phyloP scores from a whole-genome alignment of 495 filamentous ascomycete genomes.

The Penicillium nucicola region DNA sequence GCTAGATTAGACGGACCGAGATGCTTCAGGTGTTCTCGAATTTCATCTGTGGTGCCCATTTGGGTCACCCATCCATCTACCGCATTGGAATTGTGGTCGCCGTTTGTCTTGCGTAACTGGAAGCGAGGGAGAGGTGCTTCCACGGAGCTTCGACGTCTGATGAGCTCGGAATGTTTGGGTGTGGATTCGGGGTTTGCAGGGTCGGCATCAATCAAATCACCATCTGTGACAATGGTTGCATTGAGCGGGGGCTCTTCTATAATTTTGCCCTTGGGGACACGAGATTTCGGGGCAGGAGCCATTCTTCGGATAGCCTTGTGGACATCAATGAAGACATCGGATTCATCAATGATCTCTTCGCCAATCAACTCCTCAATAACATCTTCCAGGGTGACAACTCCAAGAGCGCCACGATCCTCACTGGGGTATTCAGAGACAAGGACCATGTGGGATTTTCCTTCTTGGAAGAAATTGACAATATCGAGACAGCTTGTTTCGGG shows the following conservation, averaged over 20 bases:
- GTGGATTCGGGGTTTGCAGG: constrained; percentile 15
- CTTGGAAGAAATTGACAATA: constrained; percentile 99
- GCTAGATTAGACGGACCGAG: constrained; percentile 92
- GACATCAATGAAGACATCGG: constrained; percentile 94
- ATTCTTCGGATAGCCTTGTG: constrained; percentile 91
- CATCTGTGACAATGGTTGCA: constrained; percentile 22
- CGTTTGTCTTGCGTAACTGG: constrained; percentile 35
- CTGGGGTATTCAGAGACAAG: constrained; percentile 88
- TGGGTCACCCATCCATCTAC: constrained; percentile 33
- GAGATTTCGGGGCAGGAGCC: constrained; percentile 60
- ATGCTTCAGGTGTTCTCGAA: constrained; percentile 81
- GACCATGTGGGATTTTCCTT: constrained; percentile 99
- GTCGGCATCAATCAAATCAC: constrained; percentile 36
- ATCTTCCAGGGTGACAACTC: constrained; percentile 94
- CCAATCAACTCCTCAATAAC: constrained; percentile 98
- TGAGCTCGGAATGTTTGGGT: constrained; percentile 5
- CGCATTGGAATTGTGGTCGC: constrained; percentile 23
- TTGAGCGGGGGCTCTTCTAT: constrained; percentile 45
- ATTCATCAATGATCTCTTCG: constrained; percentile 88
- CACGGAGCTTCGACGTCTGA: constrained; percentile 43
- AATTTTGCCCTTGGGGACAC: constrained; percentile 57
- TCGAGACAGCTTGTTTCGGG: constrained; percentile 95
- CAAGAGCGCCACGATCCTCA: constrained; percentile 81
- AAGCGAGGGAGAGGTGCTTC: constrained; percentile 51
- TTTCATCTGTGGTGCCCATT: constrained; percentile 52